A percentile compares a stretch with the other conserved stretches of the same genome.
phyloP scores from a whole-genome alignment of 129 eudicot genomes.

The Flaveria ramosissima region DNA sequence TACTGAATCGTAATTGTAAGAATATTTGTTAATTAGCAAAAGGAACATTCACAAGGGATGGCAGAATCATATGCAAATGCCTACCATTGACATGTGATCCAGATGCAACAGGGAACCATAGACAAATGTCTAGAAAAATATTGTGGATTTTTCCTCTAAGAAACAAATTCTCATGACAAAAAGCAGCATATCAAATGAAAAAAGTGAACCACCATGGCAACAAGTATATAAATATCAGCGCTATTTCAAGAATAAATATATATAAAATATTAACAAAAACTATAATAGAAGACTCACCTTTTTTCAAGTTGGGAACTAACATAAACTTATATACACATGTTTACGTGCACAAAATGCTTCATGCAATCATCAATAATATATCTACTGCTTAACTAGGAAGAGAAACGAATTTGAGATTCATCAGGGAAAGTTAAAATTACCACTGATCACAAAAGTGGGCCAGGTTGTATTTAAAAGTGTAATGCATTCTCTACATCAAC shows the following conservation, averaged over 20 bases:
- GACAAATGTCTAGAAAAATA: neutral
- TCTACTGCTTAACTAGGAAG: neutral
- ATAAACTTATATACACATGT: neutral
- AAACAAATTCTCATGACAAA: neutral
- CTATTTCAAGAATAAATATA: neutral
- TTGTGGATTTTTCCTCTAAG: neutral
- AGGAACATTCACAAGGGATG: neutral
- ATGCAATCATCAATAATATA: neutral
- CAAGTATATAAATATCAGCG: neutral
- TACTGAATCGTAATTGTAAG: neutral
- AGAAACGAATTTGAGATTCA: conserved; percentile 22
- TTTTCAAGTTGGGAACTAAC: conserved; percentile 13
- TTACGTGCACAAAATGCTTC: conserved; percentile 9
- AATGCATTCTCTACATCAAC: conserved; percentile 8
- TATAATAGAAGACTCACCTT: neutral
- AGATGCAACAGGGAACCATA: conserved; percentile 13
- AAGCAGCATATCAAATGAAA: neutral
- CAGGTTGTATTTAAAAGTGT: neutral
- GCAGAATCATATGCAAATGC: neutral
- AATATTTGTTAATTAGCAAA: neutral
- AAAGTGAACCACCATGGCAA: neutral
- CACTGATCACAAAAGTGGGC: conserved; percentile 12
- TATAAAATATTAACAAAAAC: conserved; percentile 1
- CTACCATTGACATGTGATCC: neutral
- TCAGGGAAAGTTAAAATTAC: neutral